Base-by-base conservation (phyloP, 208 protist species). In the Angomonas desouzai region DNA sequence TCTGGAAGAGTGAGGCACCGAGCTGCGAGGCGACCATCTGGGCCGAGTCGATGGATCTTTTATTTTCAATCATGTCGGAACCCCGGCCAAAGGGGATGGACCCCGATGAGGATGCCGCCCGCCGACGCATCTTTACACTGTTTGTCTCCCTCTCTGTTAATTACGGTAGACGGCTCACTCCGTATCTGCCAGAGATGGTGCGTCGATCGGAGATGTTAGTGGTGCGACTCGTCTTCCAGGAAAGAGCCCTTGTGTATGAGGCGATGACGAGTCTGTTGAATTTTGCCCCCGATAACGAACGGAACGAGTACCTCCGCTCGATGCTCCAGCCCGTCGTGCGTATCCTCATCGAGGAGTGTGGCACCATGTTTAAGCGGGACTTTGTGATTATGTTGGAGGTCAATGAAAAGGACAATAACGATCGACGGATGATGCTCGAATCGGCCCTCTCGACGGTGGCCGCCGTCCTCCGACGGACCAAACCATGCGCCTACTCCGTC, bases 171-270 rank as follows among this genome's bases (percentile, higher is more conserved):
- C 45, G 61, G 28, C 65, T 80, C 25, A 16, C 55, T 32, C 58
- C 69, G 10, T 74, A 75, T 7, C 43, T 72, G 20, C 18, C 9
- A 2, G 16, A 58, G 27, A 49, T 78, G 51, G 47, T 79, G 25
- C 57, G 78, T 34, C 70, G 70, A 16, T 55, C 89, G 48, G 72
- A 90, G 65, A 62, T 72, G 6, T 48, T 92, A 38, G 64, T 91
- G 34, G 58, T 92, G 38, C 56, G 48, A 27, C 58, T 66, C 2
- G 45, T 28, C 2, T 71, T 70, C 0, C 47, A 59, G 23, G 85
- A 95, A 48, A 49, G 68, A 18, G 63, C 76, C 9, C 61, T 92
- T 10, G 59, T 95, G 18, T 90, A 90, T 64, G 89, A 95, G 68
- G 71, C 83, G 2, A 48, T 87, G n/a, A 73, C 80, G 4, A 74